Percentiles rank a stretch among this genome's conserved stretches.
These are phyloP conservation scores for Gossypium laxum DNA, from an alignment of 441 rosid species.

Conservation along the genomic window DNA sequence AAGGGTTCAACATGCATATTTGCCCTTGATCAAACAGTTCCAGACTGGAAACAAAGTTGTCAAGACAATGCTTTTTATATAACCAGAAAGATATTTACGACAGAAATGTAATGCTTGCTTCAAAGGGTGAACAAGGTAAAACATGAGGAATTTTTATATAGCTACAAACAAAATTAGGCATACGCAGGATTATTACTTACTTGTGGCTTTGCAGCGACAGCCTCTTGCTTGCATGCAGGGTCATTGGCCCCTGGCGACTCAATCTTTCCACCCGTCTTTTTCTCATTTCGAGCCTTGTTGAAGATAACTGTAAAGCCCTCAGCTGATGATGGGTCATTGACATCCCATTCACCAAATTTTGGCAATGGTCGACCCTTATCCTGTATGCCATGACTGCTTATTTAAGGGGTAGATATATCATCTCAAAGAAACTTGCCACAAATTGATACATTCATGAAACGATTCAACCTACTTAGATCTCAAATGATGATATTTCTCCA, in stretches of 20 bases:
- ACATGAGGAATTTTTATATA: background rate
- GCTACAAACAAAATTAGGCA: background rate
- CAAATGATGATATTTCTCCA: background rate
- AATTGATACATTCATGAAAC: background rate
- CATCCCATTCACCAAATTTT: conserved; percentile 93
- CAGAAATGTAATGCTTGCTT: background rate
- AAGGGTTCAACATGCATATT: background rate
- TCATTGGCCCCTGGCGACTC: conserved; percentile 47
- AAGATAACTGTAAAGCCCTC: conserved; percentile 86
- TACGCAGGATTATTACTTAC: conserved; percentile 34
- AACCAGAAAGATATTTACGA: background rate
- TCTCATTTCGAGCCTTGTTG: conserved; percentile 88
- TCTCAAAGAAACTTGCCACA: background rate
- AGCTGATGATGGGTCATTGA: conserved; percentile 25
- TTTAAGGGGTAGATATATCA: background rate
- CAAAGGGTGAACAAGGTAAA: background rate
- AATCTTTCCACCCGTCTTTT: conserved; percentile 54
- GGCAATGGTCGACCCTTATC: conserved; percentile 77
- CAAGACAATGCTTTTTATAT: background rate
- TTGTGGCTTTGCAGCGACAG: conserved; percentile 55
- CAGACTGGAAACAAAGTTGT: background rate
- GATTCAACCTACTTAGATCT: background rate
- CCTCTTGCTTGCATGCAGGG: conserved; percentile 26
- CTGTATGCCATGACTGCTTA: conserved; percentile 25
- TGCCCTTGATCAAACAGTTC: background rate